Evolutionary conservation across 129 eudicot species (phyloP), one percentile per base, ranked within the genome.

Genomic region (Helianthus tuberosus): DNA sequence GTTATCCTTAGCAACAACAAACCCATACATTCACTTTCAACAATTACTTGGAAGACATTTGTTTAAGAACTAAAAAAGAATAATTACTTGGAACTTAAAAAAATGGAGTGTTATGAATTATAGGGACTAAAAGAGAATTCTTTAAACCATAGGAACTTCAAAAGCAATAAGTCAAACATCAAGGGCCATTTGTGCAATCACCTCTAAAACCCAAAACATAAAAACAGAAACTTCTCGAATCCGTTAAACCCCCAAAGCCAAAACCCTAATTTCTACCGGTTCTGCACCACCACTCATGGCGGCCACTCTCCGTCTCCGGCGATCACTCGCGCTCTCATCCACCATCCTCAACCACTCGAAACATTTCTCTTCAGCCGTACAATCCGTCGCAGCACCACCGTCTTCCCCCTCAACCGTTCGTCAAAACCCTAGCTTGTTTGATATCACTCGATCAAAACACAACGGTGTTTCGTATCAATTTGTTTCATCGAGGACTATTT

Each of bases 241-340:
- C 68, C 14, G 68, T 47, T 57, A 76, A 76, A 75, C 79, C 79
- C 72, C 52, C 38, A 44, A 43, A 51, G 32, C 55, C 53, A 71
- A 82, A 82, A 82, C 83, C 86, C 85, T 82, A 77, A 46, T 11
- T 17, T 35, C 46, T 29, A 14, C 80, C 16, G 46, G 15, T 5
- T 10, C 68, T 25, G 3, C 63, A 66, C 71, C 77, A 59, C 68
- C 82, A 66, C 77, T 25, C 8, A 85, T 84, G 89, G 85, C 86
- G 68, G 73, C 72, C 47, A 69, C 82, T 23, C 81, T 81, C 72
- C 96, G 90, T 17, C 88, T 87, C 79, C 96, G 96, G 69, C 96
- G 97, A 52, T 80, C 87, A 58, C 78, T 84, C 2, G 23, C 87
- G 12, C 78, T 84, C 60, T 77, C 93, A 11, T 68, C 88, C 36